Conservation (phyloP, 805 yeast species). For the Candida ficus region DNA sequence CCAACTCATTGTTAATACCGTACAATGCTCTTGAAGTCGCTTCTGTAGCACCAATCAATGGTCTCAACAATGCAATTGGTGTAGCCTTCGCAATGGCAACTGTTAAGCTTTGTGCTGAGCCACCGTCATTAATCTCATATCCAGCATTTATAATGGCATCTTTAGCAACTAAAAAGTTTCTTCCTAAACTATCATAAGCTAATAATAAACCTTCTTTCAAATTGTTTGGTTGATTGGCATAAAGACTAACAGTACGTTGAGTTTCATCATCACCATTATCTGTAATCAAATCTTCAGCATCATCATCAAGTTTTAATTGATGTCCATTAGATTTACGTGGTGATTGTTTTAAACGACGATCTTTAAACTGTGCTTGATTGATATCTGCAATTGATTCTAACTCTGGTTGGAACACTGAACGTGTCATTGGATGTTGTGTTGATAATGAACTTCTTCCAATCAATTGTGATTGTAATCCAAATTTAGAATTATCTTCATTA, state of each 20-base stretch:
- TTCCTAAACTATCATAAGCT: constrained; percentile 72
- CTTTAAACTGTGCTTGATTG: constrained; percentile 3
- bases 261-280: constrained; percentile 23
- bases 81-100: constrained; percentile 66
- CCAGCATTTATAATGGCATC: constrained; percentile 57
- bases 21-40: constrained; percentile 77
- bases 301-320: neutral
- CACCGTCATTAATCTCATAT: constrained; percentile 57
- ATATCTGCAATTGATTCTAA: constrained; percentile 24
- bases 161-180: constrained; percentile 60
- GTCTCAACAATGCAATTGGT: constrained; percentile 76
- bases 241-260: constrained; percentile 55
- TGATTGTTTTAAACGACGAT: neutral
- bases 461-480: constrained; percentile 16
- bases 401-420: constrained; percentile 23
- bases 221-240: constrained; percentile 78
- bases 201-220: constrained; percentile 64
- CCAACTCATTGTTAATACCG: constrained; percentile 79
- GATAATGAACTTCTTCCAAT: constrained; percentile 23
- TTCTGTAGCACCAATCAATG: constrained; percentile 89
- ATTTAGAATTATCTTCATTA: constrained; percentile 12
- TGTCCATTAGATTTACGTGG: neutral
- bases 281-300: constrained; percentile 5
- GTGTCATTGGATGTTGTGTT: constrained; percentile 14
- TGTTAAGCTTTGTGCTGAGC: constrained; percentile 62